A percentile compares a stretch with the other conserved stretches of the same genome.
Evolutionary conservation across 2,329 filamentous ascomycete genomes (phyloP).

Genomic region (Tolypocladium sp.): DNA sequence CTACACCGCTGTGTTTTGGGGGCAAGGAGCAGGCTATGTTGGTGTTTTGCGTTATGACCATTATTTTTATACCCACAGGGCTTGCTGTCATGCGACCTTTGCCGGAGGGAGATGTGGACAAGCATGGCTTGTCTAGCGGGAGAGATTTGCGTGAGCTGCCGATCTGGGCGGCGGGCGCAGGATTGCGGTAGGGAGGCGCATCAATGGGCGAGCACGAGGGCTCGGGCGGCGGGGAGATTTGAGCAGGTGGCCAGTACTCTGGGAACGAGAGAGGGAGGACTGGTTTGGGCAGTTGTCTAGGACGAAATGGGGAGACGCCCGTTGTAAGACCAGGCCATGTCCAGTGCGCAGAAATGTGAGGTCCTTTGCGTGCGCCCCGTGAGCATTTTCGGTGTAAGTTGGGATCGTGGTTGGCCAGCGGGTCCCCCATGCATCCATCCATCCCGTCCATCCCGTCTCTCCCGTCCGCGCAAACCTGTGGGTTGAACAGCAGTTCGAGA

Average conservation of each 20-base stretch:
- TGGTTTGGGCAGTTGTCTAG: neutral
- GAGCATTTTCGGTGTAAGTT: constrained; percentile 8
- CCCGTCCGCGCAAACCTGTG: neutral
- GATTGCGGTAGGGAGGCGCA: neutral
- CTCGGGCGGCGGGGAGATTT: neutral
- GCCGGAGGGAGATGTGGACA: neutral
- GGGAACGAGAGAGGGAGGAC: neutral
- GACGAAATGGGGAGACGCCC: neutral
- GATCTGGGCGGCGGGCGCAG: neutral
- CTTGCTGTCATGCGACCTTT: neutral
- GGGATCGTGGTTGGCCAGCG: constrained; percentile 7
- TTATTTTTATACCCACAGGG: constrained; percentile 2
- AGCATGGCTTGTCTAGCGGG: neutral
- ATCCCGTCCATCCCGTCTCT: neutral
- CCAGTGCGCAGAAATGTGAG: neutral
- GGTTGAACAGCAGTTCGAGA: neutral
- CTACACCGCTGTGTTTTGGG: neutral
- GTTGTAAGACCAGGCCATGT: neutral
- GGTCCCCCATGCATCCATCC: neutral
- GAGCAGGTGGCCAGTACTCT: neutral
- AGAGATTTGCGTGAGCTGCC: neutral
- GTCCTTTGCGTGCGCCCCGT: neutral
- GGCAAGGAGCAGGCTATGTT: neutral
- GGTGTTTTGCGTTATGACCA: neutral
- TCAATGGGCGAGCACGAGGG: neutral